Conservation (phyloP, 192 early-diverging fungal species). For the Chytriomyces confervae region DNA sequence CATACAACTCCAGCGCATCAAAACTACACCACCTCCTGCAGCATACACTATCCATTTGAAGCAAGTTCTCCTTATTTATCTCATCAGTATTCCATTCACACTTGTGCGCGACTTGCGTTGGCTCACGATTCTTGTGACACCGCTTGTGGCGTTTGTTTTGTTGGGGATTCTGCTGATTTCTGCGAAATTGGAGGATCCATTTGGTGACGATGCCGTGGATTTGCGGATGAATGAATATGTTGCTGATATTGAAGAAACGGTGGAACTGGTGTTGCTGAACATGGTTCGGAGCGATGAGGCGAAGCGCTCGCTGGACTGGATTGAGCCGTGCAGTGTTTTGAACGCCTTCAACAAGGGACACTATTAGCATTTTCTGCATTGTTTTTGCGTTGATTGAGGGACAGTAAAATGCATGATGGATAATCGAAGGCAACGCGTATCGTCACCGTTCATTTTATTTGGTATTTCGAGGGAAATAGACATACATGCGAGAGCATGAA, state of each 20-base stretch:
- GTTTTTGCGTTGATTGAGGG: too few relatives aligned
- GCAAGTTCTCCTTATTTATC: slow-evolving; percentile 74
- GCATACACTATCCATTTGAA: slow-evolving; percentile 87
- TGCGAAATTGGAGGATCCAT: slow-evolving; percentile 90
- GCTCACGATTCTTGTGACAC: slow-evolving; percentile 69
- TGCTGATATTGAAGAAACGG: neutral
- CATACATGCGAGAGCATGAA: too few relatives aligned
- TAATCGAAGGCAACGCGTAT: too few relatives aligned
- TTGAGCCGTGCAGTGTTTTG: too few relatives aligned
- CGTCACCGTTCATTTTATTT: too few relatives aligned
- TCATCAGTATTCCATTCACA: slow-evolving; percentile 81
- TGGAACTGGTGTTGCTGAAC: slow-evolving; percentile 1
- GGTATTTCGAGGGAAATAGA: too few relatives aligned
- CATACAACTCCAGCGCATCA: neutral
- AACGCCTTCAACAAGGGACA: too few relatives aligned
- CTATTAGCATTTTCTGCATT: too few relatives aligned
- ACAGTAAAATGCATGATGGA: too few relatives aligned
- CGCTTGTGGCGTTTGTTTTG: slow-evolving; percentile 70
- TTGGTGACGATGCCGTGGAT: slow-evolving; percentile 44
- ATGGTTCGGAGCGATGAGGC: neutral
- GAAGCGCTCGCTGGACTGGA: too few relatives aligned
- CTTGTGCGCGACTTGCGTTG: slow-evolving; percentile 57
- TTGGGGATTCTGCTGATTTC: slow-evolving; percentile 85
- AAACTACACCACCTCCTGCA: slow-evolving; percentile 33
- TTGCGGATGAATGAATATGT: neutral